A percentile compares a stretch with the other conserved stretches of the same genome.
Evolutionary conservation across 2,329 filamentous ascomycete genomes (phyloP).

Genomic region (Colletotrichum kahawae): DNA sequence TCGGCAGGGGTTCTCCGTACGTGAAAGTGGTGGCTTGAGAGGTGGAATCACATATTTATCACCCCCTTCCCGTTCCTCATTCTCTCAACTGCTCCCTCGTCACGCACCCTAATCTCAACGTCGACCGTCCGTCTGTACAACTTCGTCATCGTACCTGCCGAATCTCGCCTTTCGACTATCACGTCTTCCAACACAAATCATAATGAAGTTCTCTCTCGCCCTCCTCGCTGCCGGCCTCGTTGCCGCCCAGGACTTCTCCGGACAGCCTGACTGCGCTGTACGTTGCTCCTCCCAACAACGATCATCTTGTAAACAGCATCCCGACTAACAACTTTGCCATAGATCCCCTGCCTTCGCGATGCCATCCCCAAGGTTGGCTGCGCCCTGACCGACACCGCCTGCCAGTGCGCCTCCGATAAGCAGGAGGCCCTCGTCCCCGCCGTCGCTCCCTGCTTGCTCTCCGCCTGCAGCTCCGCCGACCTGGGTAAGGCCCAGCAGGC

Average conservation of each 20-base stretch:
- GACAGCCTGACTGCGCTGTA: slow-evolving; percentile 46
- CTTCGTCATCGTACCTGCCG: not conserved
- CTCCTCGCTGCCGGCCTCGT: slow-evolving; percentile 39
- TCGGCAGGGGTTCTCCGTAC: slow-evolving; percentile 3
- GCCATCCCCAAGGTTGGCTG: slow-evolving; percentile 42
- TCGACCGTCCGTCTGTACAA: not conserved
- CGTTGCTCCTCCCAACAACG: slow-evolving; percentile 22
- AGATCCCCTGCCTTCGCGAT: slow-evolving; percentile 38
- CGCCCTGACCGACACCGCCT: slow-evolving; percentile 37
- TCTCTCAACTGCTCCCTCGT: accelerated
- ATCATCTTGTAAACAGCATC: not conserved
- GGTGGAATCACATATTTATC: slow-evolving; percentile 4
- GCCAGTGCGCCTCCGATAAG: slow-evolving; percentile 41
- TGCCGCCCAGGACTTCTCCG: slow-evolving; percentile 41
- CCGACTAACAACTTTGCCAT: not conserved
- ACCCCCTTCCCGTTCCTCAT: not conserved
- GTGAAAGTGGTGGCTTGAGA: not conserved
- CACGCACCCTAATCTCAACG: not conserved
- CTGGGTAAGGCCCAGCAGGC: slow-evolving; percentile 36
- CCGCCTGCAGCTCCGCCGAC: slow-evolving; percentile 36
- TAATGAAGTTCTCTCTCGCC: slow-evolving; percentile 45
- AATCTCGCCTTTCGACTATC: not conserved
- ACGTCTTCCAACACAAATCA: slow-evolving; percentile 24
- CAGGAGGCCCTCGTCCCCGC: slow-evolving; percentile 33
- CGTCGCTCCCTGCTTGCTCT: slow-evolving; percentile 36